phyloP scores from a whole-genome alignment of 2,329 filamentous ascomycete genomes.

The Fusarium circinatum region DNA sequence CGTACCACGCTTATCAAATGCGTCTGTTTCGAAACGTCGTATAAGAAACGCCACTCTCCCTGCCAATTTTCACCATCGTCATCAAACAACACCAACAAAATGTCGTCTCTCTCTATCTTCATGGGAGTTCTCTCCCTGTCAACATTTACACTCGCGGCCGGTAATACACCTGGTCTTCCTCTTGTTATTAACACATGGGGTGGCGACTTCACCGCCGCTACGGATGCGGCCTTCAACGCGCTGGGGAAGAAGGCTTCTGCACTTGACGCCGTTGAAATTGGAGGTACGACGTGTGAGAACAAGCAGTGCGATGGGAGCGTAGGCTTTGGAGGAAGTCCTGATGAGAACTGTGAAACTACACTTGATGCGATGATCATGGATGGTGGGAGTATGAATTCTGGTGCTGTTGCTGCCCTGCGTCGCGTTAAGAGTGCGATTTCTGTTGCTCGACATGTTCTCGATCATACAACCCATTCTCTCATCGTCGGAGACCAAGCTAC shows the following conservation, averaged over 20 bases:
- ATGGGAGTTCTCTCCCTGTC: conserved; percentile 25
- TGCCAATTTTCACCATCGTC: background rate
- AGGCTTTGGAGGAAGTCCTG: conserved; percentile 65
- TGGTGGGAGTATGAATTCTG: conserved; percentile 62
- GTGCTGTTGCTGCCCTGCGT: conserved; percentile 63
- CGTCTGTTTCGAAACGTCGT: conserved; percentile 14
- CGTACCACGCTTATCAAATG: conserved; percentile 9
- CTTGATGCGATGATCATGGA: conserved; percentile 70
- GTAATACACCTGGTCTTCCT: conserved; percentile 55
- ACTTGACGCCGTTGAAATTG: conserved; percentile 63
- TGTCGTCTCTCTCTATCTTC: background rate
- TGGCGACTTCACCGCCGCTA: conserved; percentile 62
- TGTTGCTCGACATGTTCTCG: conserved; percentile 62
- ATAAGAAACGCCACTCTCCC: conserved; percentile 27
- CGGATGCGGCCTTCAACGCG: conserved; percentile 59
- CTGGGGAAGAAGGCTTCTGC: conserved; percentile 51
- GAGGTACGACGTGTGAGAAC: conserved; percentile 62
- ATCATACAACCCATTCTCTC: conserved; percentile 62
- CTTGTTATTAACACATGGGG: conserved; percentile 67
- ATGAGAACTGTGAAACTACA: conserved; percentile 66
- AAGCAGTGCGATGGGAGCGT: conserved; percentile 65
- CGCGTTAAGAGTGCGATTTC: conserved; percentile 60
- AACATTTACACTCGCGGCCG: conserved; percentile 15
- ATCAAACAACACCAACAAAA: background rate
- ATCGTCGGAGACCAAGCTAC: conserved; percentile 64